Evolutionary conservation across 129 eudicot genomes (phyloP).

Genomic region (Lactuca saligna): DNA sequence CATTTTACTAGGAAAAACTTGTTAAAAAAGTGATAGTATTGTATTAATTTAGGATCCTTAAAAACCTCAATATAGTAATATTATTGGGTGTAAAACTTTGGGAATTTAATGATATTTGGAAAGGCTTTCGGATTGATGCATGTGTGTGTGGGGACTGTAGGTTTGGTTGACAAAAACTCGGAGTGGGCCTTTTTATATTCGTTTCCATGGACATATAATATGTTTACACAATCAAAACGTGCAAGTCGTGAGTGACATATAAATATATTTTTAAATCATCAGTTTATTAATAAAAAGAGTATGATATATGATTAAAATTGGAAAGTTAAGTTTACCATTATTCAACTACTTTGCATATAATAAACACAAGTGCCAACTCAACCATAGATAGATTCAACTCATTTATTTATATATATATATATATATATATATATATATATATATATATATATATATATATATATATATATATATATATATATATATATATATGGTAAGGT

Average conservation of each 20-base stretch:
- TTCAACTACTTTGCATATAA: neutral
- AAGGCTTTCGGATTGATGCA: neutral
- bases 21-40: neutral
- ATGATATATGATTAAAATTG: neutral
- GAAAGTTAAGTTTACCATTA: neutral
- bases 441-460: too few species aligned
- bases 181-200: neutral
- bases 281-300: neutral
- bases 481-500: too few species aligned
- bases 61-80: neutral
- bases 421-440: too few species aligned
- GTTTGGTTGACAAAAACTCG: neutral
- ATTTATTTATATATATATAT: too few species aligned
- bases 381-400: too few species aligned
- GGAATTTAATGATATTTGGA: neutral
- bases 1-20: neutral
- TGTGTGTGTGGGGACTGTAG: neutral
- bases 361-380: neutral
- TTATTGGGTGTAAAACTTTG: neutral
- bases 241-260: constrained; percentile 17
- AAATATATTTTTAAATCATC: neutral
- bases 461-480: too few species aligned
- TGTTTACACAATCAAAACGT: constrained; percentile 16
- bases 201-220: neutral
- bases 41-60: neutral